Conservation (phyloP, 768 basidiomycete species). For the Termitomyces sp. region DNA sequence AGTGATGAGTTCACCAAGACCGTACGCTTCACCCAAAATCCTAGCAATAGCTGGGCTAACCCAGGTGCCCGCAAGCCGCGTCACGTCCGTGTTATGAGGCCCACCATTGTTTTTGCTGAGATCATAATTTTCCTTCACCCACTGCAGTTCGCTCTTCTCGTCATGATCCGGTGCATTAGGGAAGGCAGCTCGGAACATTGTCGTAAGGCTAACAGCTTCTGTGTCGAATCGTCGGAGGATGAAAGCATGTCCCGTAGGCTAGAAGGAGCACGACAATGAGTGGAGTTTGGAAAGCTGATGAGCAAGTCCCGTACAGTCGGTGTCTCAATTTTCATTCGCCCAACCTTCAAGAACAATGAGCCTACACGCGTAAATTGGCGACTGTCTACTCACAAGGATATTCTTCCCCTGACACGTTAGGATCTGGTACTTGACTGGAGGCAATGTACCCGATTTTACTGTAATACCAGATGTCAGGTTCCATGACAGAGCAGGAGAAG, state of each 20-base stretch:
- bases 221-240: constrained; percentile 94
- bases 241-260: constrained; percentile 85
- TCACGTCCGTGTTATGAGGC: constrained; percentile 48
- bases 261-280: constrained; percentile 14
- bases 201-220: constrained; percentile 85
- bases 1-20: constrained; percentile 53
- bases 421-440: constrained; percentile 88
- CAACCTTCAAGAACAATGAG: constrained; percentile 48
- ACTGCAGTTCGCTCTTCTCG: constrained; percentile 75
- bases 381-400: constrained; percentile 42
- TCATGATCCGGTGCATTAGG: constrained; percentile 72
- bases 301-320: constrained; percentile 58
- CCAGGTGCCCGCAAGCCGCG: constrained; percentile 90
- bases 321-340: constrained; percentile 76
- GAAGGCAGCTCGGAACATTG: constrained; percentile 95
- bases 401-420: constrained; percentile 83
- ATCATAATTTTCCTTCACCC: constrained; percentile 80
- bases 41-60: constrained; percentile 61
- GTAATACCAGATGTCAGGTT: constrained; percentile 10
- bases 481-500: constrained; percentile 7
- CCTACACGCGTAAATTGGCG: not conserved
- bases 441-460: constrained; percentile 40
- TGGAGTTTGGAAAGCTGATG: constrained; percentile 9
- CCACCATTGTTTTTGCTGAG: constrained; percentile 74
- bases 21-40: constrained; percentile 64